Percentiles rank a stretch among this genome's conserved stretches.
These are phyloP conservation scores for Papiliotrema flavescens DNA, from an alignment of 1,284 basidiomycete species.

Conservation along the genomic window DNA sequence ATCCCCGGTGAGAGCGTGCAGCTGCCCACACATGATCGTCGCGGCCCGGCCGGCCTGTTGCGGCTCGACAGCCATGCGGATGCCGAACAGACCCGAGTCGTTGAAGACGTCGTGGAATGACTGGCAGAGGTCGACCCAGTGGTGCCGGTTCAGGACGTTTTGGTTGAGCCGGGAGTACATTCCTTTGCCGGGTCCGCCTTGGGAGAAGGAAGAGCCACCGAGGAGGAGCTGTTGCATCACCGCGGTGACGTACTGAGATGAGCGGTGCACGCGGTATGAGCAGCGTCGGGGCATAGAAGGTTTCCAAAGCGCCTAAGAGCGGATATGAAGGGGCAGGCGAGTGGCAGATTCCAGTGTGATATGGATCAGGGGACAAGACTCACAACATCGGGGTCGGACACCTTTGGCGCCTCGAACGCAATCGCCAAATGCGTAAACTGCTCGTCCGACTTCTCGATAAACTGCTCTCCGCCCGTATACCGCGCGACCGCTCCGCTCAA, in stretches of 20 bases:
- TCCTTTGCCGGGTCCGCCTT: conserved; percentile 93
- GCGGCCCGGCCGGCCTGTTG: conserved; percentile 62
- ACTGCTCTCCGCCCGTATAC: conserved; percentile 80
- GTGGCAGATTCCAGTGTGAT: too few species aligned
- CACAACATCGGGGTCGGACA: conserved; percentile 83
- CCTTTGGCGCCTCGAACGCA: conserved; percentile 86
- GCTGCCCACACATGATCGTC: conserved; percentile 78
- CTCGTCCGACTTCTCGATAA: conserved; percentile 60
- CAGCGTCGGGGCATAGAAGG: too few species aligned
- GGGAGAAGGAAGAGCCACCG: conserved; percentile 10
- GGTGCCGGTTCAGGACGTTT: conserved; percentile 92
- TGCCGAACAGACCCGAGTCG: conserved; percentile 89
- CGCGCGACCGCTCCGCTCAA: conserved; percentile 55
- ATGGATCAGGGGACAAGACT: too few species aligned
- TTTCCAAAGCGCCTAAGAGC: too few species aligned
- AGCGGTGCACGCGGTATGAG: neutral
- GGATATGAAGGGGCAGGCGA: too few species aligned
- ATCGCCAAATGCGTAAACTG: conserved; percentile 94
- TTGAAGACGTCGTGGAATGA: conserved; percentile 98
- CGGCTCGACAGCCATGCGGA: conserved; percentile 86
- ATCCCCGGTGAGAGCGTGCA: conserved; percentile 51
- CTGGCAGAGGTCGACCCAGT: conserved; percentile 93
- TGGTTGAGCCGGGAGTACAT: conserved; percentile 98
- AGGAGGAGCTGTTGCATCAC: conserved; percentile 65
- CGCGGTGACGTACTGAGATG: conserved; percentile 71